Evolutionary conservation across 2,329 filamentous ascomycete species (phyloP).

Genomic region (Didymella keratinophila): DNA sequence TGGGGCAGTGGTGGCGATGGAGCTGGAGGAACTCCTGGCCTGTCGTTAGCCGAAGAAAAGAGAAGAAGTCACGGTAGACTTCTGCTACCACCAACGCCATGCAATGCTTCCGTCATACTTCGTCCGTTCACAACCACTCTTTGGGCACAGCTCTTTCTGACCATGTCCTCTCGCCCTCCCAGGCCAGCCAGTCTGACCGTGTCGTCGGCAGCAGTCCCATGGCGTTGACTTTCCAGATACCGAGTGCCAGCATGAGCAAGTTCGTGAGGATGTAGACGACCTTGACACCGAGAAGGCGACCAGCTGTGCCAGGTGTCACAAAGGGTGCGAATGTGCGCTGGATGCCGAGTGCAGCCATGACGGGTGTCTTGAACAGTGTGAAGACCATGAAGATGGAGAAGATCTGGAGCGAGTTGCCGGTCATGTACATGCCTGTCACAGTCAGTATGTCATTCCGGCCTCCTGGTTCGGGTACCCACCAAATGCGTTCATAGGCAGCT

Average conservation of each 20-base stretch:
- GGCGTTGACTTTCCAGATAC: conserved; percentile 94
- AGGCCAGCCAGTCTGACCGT: conserved; percentile 95
- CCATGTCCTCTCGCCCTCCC: conserved; percentile 75
- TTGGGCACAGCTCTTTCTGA: conserved; percentile 47
- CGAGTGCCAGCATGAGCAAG: conserved; percentile 79
- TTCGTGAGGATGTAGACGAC: conserved; percentile 88
- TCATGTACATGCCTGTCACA: conserved; percentile 88
- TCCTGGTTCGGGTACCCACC: conserved; percentile 58
- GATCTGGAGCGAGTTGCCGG: conserved; percentile 95
- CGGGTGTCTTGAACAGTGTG: conserved; percentile 97
- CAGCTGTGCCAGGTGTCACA: conserved; percentile 79
- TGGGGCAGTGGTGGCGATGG: too few relatives aligned
- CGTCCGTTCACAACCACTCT: conserved; percentile 42
- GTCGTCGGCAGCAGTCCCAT: conserved; percentile 98
- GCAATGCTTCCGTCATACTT: conserved; percentile 4
- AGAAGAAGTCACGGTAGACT: conserved; percentile 1
- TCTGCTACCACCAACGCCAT: conserved; percentile 13
- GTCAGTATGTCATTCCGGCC: conserved; percentile 8
- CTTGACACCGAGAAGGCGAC: conserved; percentile 82
- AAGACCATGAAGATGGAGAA: conserved; percentile 99
- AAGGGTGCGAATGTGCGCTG: conserved; percentile 91
- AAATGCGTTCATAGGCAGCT: conserved; percentile 95
- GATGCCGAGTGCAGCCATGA: conserved; percentile 82
- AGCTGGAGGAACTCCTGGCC: too few relatives aligned
- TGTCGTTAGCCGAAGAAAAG: neutral